A percentile compares a stretch with the other conserved stretches of the same genome.
Conservation (phyloP, 345 rosid genomes). For the Cardamine chenopodiifolia region DNA sequence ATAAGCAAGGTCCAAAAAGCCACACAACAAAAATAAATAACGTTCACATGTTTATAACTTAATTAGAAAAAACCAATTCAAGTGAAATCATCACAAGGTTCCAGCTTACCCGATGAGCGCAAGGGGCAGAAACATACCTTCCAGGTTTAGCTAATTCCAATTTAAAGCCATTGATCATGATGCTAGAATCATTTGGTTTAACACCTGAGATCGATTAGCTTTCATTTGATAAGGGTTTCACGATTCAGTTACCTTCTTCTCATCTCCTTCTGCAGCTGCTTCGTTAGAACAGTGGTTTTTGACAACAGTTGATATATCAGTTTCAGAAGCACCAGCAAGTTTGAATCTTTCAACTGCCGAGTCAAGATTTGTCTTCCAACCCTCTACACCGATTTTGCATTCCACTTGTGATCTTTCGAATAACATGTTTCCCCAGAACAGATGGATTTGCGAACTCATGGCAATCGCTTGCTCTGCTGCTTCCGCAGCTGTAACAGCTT, state of each 20-base stretch:
- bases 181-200: background rate
- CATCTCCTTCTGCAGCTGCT: slow-evolving; percentile 53
- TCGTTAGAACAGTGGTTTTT: slow-evolving; percentile 88
- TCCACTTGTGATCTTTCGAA: slow-evolving; percentile 98
- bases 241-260: slow-evolving; percentile 44
- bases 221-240: slow-evolving; percentile 15
- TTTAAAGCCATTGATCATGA: background rate
- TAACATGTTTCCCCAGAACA: slow-evolving; percentile 97
- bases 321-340: slow-evolving; percentile 93
- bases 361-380: slow-evolving; percentile 82
- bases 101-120: background rate
- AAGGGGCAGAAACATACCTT: background rate
- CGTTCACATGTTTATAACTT: slow-evolving; percentile 10
- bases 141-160: background rate
- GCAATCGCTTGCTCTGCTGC: slow-evolving; percentile 96
- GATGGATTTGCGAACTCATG: slow-evolving; percentile 97
- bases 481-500: slow-evolving; percentile 69
- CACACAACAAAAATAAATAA: slow-evolving; percentile 1
- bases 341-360: slow-evolving; percentile 81
- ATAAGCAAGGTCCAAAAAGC: background rate
- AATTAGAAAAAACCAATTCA: slow-evolving; percentile 11
- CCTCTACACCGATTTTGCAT: slow-evolving; percentile 70
- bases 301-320: slow-evolving; percentile 71
- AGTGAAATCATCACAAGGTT: slow-evolving; percentile 17
- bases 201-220: background rate